Conservation (phyloP, 2,329 filamentous ascomycete genomes). For the Exserohilum turcica region DNA sequence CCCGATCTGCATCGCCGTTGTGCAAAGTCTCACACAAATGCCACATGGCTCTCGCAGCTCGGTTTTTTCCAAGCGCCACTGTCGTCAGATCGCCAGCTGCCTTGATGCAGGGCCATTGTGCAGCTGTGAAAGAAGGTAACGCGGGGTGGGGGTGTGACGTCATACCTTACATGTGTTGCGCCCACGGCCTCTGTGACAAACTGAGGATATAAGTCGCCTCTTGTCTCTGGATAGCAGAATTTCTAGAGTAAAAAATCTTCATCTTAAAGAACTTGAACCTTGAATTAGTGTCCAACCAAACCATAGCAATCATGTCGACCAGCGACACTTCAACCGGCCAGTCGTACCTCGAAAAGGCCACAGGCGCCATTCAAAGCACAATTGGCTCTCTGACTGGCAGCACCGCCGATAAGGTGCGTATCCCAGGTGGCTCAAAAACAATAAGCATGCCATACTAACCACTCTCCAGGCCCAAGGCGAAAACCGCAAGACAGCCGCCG, state of each 20-base stretch:
- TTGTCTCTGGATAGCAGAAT: too few species aligned
- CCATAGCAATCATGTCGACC: conserved; percentile 51
- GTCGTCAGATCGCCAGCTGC: conserved; percentile 10
- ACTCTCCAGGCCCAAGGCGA: conserved; percentile 61
- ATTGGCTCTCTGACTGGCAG: conserved; percentile 76
- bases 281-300: background rate
- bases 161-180: conserved; percentile 16
- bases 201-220: conserved; percentile 8
- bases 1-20: background rate
- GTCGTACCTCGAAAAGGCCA: conserved; percentile 67
- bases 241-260: too few species aligned
- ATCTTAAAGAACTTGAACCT: too few species aligned
- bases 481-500: conserved; percentile 67
- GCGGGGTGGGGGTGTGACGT: conserved; percentile 18
- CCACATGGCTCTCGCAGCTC: background rate
- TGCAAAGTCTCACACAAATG: background rate
- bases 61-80: conserved; percentile 7
- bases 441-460: conserved; percentile 30
- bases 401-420: conserved; percentile 64
- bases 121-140: conserved; percentile 1
- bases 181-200: background rate
- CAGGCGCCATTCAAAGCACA: conserved; percentile 72
- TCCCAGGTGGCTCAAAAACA: background rate
- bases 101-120: conserved; percentile 6
- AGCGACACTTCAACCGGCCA: conserved; percentile 74